Evolutionary conservation across 1,284 basidiomycete genomes (phyloP), one percentile per base, ranked within the genome.

Genomic region (Xerocomus amazonicus): DNA sequence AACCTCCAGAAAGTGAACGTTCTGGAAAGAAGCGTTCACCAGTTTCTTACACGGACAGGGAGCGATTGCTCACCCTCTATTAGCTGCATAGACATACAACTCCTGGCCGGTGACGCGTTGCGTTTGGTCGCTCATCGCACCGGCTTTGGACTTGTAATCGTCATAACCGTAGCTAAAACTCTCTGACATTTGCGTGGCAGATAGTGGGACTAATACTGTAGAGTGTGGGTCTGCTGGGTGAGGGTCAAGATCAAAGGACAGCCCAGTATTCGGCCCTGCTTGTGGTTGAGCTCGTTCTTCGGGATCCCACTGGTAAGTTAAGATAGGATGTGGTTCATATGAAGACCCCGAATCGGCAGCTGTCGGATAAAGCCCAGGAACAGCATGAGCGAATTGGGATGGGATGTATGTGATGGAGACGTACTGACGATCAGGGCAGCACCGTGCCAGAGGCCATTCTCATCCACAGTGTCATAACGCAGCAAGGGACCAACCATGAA

Each of bases 1-100:
- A 98, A 98, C 47, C 97, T 79, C 91, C 93, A 98, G 73, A 99
- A 99, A 1, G 91, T 92, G 64, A 80, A 92, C 0, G 87, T 86
- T 13, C 91, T 88, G 39, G 28, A 46, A 9, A 42, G 13, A 2
- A 28, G 56, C 40, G 54, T 41, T 43, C 13, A 23, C 19, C 19
- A 29, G 31, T 23, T 6, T 2, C 7, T 17, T 19, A 9, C 19
- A 35, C 6, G 14, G 17, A 29, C 38, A 13, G 4, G 12, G 19
- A 10, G 7, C 5, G 17, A 23, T n/a, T 14, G 66, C 80, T 45
- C 56, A 82, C 84, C 83, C 83, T 47, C 80, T 77, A 48, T 72
- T 69, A 14, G 87, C 85, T 16, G 77, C 73, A 70, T 95, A 93
- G 9, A 88, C 86, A 71, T 83, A 90, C 42, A 98, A 81, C 62